Evolutionary conservation across 768 basidiomycete genomes (phyloP), one percentile per base, ranked within the genome.

Genomic region (Sistotremastrum niveocremeum): DNA sequence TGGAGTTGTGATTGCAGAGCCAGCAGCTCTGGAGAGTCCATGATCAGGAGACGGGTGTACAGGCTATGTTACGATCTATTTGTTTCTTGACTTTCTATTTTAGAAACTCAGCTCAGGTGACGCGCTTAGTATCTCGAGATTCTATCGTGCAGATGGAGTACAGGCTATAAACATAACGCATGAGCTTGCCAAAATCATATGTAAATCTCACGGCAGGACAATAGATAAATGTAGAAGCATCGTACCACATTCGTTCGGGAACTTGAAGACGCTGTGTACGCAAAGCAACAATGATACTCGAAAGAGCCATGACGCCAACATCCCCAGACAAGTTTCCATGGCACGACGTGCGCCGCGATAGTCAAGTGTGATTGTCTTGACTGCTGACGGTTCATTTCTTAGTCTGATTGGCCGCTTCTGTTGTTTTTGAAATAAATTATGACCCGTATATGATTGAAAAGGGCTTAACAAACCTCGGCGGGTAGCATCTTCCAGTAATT

Each of bases 401-500:
- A n/a, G 56, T 56, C 51, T 67, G 69, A 45, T 58, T 65, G 39
- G 62, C 61, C 1, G 69, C 69, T 57, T 69, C 67, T 69, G 54
- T 44, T 52, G 1, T 28, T 41, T 28, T 35, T 3, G 20, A 45
- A 44, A 45, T 42, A 29, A 42, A 31, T 40, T 60, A 36, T 47
- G 50, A 43, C 31, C 2, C 6, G 20, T 37, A 34, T 37, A 8
- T 28, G 9, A 6, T 12, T 34, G 32, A 34, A 29, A 37, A 37
- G 41, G 36, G 41, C 37, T 39, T 37, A 12, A 50, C 70, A 43
- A 46, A 95, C 94, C 95, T 78, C 94, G 71, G 60, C 95, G 71
- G 34, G 94, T 97, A 32, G 94, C 94, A 61, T 99, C 94, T 65
- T 99, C 94, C 37, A 99, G 62, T 44, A 98, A 64, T 54, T 93